A percentile compares a stretch with the other conserved stretches of the same genome.
Conservation (phyloP, 441 rosid genomes). For the Sinapis alba region DNA sequence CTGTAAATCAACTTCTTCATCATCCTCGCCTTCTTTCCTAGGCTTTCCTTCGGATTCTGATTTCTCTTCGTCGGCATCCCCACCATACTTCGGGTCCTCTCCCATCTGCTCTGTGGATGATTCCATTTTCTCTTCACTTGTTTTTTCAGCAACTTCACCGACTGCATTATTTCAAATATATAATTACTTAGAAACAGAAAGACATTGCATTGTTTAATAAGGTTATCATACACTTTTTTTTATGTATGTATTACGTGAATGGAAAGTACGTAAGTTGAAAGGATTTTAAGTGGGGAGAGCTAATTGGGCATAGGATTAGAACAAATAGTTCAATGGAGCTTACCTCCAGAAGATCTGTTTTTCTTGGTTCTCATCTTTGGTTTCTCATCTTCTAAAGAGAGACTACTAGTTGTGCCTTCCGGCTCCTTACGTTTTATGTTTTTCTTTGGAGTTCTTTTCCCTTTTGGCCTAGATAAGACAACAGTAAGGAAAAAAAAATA, state of each 20-base stretch:
- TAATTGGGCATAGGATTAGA: background rate
- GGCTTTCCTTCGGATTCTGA: slow-evolving; percentile 49
- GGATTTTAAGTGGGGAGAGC: background rate
- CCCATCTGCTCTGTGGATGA: slow-evolving; percentile 47
- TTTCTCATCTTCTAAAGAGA: slow-evolving; percentile 44
- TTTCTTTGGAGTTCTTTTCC: slow-evolving; percentile 91
- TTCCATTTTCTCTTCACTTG: slow-evolving; percentile 54
- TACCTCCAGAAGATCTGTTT: slow-evolving; percentile 29
- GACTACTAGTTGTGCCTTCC: slow-evolving; percentile 42
- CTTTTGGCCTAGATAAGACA: slow-evolving; percentile 57
- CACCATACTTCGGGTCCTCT: slow-evolving; percentile 42
- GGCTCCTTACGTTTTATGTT: slow-evolving; percentile 41
- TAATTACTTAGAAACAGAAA: slow-evolving; percentile 16
- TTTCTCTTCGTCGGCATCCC: slow-evolving; percentile 55
- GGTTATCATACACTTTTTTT: background rate
- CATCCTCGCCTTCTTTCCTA: slow-evolving; percentile 41
- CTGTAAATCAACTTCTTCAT: slow-evolving; percentile 37
- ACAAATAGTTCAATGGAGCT: slow-evolving; percentile 11
- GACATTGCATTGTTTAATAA: background rate
- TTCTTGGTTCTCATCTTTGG: slow-evolving; percentile 48
- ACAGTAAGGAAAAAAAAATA: slow-evolving; percentile 12
- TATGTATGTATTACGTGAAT: background rate
- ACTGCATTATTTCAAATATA: slow-evolving; percentile 46
- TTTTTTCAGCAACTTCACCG: slow-evolving; percentile 43
- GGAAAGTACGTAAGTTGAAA: slow-evolving; percentile 13